phyloP scores from a whole-genome alignment of 352 stramenopile species.

The Pythium pyrilobum region DNA sequence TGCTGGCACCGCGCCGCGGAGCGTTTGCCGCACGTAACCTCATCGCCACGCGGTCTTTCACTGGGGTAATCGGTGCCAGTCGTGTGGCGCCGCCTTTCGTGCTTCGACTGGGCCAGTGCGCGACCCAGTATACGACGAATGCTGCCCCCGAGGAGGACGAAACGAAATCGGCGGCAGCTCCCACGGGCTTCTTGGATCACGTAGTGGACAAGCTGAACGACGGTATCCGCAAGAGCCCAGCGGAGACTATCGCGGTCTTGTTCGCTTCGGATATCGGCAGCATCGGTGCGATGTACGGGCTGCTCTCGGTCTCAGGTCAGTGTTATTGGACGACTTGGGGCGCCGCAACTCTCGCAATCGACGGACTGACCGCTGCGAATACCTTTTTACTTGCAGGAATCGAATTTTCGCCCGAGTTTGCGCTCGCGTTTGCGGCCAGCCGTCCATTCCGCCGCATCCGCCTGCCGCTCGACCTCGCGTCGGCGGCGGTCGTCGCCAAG shows the following conservation, averaged over 20 bases:
- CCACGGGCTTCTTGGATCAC: slow-evolving; percentile 43
- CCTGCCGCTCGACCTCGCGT: slow-evolving; percentile 68
- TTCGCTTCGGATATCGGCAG: slow-evolving; percentile 77
- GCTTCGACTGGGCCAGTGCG: background rate
- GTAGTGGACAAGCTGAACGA: slow-evolving; percentile 72
- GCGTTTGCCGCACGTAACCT: background rate
- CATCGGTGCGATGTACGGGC: slow-evolving; percentile 73
- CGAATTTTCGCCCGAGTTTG: slow-evolving; percentile 80
- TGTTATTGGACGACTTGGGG: too few relatives aligned
- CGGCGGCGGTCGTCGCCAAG: slow-evolving; percentile 59
- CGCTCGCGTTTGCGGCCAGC: slow-evolving; percentile 76
- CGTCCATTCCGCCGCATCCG: slow-evolving; percentile 77
- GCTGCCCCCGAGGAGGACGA: background rate
- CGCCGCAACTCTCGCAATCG: too few relatives aligned
- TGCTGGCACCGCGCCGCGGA: background rate
- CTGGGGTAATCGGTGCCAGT: background rate
- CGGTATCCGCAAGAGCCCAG: slow-evolving; percentile 68
- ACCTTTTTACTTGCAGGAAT: background rate
- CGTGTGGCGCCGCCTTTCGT: background rate
- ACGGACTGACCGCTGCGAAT: background rate
- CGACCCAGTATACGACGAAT: slow-evolving; percentile 14
- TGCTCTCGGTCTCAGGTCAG: slow-evolving; percentile 56
- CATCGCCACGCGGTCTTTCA: background rate
- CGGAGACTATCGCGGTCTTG: slow-evolving; percentile 68
- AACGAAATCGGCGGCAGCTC: background rate